These are phyloP conservation scores for Alternaria triticina DNA, from an alignment of 2,329 filamentous ascomycete species.

Conservation along the genomic window DNA sequence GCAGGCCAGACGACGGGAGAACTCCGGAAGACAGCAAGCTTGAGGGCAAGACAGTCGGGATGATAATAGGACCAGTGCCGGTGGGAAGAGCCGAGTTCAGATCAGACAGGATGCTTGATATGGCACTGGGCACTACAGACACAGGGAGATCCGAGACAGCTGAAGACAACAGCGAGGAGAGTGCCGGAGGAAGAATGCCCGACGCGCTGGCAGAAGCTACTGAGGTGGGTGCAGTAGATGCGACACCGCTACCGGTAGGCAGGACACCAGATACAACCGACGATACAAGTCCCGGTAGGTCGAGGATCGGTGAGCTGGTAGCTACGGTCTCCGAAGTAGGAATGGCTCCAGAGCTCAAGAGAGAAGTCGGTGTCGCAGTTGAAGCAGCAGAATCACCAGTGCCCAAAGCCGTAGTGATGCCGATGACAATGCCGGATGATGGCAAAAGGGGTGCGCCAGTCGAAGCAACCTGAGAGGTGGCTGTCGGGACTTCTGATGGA, in stretches of 20 bases:
- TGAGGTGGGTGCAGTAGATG: conserved; percentile 21
- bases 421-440: conserved; percentile 41
- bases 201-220: conserved; percentile 18
- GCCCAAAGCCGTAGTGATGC: conserved; percentile 45
- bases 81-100: conserved; percentile 20
- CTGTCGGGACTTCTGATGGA: conserved; percentile 13
- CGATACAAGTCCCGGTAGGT: conserved; percentile 24
- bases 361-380: conserved; percentile 19
- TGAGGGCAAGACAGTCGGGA: conserved; percentile 11
- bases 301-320: conserved; percentile 16
- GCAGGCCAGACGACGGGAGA: conserved; percentile 2
- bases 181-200: conserved; percentile 22
- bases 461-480: conserved; percentile 23
- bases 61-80: conserved; percentile 18
- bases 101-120: conserved; percentile 26
- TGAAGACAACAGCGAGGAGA: conserved; percentile 27
- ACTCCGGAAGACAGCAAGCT: conserved; percentile 16
- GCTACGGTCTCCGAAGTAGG: conserved; percentile 28
- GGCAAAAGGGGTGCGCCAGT: conserved; percentile 21
- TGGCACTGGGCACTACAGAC: conserved; percentile 24
- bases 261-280: conserved; percentile 28
- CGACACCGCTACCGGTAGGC: conserved; percentile 21
- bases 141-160: conserved; percentile 22
- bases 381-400: conserved; percentile 20
- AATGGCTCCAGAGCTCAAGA: conserved; percentile 23